These are phyloP conservation scores for Ophiostoma pallidulum DNA, from an alignment of 2,329 filamentous ascomycete genomes.

Conservation along the genomic window DNA sequence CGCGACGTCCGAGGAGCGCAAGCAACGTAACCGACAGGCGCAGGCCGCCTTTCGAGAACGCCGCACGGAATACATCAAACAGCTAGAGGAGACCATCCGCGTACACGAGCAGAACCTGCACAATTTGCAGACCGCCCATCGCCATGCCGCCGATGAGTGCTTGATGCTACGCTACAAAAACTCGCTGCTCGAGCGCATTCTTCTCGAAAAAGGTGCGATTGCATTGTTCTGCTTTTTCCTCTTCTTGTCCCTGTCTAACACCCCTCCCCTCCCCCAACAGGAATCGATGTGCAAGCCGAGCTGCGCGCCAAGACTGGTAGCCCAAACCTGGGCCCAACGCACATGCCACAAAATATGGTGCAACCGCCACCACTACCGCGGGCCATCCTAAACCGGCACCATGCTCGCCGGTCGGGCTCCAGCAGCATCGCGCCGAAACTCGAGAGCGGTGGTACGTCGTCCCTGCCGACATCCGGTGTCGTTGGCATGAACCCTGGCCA, in stretches of 20 bases:
- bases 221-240: neutral
- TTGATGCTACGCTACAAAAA: slow-evolving; percentile 99
- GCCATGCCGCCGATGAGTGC: slow-evolving; percentile 90
- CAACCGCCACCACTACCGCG: slow-evolving; percentile 70
- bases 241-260: slow-evolving; percentile 1
- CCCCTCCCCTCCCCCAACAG: slow-evolving; percentile 34
- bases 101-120: slow-evolving; percentile 92
- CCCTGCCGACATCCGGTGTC: slow-evolving; percentile 33
- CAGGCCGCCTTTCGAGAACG: slow-evolving; percentile 96
- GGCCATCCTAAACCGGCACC: slow-evolving; percentile 71
- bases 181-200: slow-evolving; percentile 85
- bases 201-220: slow-evolving; percentile 79
- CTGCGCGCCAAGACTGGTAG: slow-evolving; percentile 86
- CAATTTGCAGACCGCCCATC: slow-evolving; percentile 86
- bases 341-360: slow-evolving; percentile 57
- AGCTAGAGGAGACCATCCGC: slow-evolving; percentile 93
- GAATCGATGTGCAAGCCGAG: slow-evolving; percentile 95
- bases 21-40: slow-evolving; percentile 93
- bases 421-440: slow-evolving; percentile 68
- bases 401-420: slow-evolving; percentile 60
- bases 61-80: slow-evolving; percentile 97
- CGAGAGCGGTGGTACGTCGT: slow-evolving; percentile 42
- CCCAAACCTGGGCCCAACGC: slow-evolving; percentile 64
- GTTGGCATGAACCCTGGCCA: slow-evolving; percentile 20
- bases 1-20: slow-evolving; percentile 95